These are phyloP conservation scores for Leishmania tarentolae DNA, from an alignment of 208 protist genomes.

Conservation along the genomic window DNA sequence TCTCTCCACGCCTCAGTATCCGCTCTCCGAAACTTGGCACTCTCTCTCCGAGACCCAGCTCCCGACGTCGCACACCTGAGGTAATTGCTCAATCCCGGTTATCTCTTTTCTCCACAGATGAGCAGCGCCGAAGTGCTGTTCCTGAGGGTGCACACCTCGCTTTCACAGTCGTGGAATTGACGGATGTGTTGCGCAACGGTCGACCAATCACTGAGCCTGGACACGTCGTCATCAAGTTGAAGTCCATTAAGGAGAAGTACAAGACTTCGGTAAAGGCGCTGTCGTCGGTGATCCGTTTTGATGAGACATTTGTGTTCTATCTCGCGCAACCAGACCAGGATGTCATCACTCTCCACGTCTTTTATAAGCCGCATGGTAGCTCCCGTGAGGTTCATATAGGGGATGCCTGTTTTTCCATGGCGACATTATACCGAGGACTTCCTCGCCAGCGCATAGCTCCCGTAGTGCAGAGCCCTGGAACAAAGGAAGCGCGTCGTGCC, in stretches of 20 bases:
- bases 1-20: conserved; percentile 14
- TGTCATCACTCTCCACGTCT: conserved; percentile 90
- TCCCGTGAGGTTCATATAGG: conserved; percentile 82
- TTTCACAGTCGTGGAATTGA: conserved; percentile 78
- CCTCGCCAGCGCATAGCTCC: conserved; percentile 76
- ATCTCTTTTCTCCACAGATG: conserved; percentile 50
- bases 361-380: conserved; percentile 71
- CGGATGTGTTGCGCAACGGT: conserved; percentile 64
- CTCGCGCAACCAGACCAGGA: conserved; percentile 88
- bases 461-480: conserved; percentile 79
- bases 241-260: conserved; percentile 92
- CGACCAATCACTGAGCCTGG: conserved; percentile 71
- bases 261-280: conserved; percentile 84
- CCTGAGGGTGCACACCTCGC: conserved; percentile 81
- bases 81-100: conserved; percentile 41
- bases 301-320: conserved; percentile 88
- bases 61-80: conserved; percentile 30
- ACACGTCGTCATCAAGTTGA: conserved; percentile 84
- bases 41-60: conserved; percentile 17
- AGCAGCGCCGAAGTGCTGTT: conserved; percentile 60
- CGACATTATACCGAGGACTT: conserved; percentile 74
- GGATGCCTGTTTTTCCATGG: conserved; percentile 87
- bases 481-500: conserved; percentile 60
- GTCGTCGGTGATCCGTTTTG: conserved; percentile 72
- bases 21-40: conserved; percentile 13